phyloP scores from a whole-genome alignment of 2,329 filamentous ascomycete species.

The Arachnopeziza araneosa region DNA sequence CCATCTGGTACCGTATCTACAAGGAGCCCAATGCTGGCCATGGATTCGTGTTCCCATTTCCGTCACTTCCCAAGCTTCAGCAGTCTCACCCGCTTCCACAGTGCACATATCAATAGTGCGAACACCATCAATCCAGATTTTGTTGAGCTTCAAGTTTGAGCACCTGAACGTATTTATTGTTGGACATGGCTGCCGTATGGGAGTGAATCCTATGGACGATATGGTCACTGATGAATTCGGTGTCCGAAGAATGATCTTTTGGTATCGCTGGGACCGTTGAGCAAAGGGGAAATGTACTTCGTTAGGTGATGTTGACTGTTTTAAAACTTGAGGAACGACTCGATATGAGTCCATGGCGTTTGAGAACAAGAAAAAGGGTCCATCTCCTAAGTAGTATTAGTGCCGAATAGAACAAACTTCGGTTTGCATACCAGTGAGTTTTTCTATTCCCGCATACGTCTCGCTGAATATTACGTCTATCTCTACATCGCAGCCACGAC shows the following conservation, averaged over 20 bases:
- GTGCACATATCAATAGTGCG: constrained; percentile 20
- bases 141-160: constrained; percentile 18
- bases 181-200: constrained; percentile 9
- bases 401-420: neutral
- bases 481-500: constrained; percentile 9
- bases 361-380: constrained; percentile 22
- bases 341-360: constrained; percentile 25
- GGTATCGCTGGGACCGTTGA: constrained; percentile 21
- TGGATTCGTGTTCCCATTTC: constrained; percentile 15
- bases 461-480: constrained; percentile 22
- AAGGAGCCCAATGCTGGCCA: constrained; percentile 23
- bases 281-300: constrained; percentile 11
- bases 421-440: constrained; percentile 7
- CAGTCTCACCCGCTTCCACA: constrained; percentile 17
- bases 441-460: constrained; percentile 15
- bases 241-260: constrained; percentile 17
- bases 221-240: constrained; percentile 16
- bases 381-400: constrained; percentile 17
- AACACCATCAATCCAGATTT: constrained; percentile 20
- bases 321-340: constrained; percentile 9
- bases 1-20: constrained; percentile 20
- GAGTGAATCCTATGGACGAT: constrained; percentile 14
- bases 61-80: constrained; percentile 19
- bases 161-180: constrained; percentile 15
- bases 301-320: constrained; percentile 7